Base-by-base conservation (phyloP, 2,329 filamentous ascomycete species). In the Fusarium sororula region DNA sequence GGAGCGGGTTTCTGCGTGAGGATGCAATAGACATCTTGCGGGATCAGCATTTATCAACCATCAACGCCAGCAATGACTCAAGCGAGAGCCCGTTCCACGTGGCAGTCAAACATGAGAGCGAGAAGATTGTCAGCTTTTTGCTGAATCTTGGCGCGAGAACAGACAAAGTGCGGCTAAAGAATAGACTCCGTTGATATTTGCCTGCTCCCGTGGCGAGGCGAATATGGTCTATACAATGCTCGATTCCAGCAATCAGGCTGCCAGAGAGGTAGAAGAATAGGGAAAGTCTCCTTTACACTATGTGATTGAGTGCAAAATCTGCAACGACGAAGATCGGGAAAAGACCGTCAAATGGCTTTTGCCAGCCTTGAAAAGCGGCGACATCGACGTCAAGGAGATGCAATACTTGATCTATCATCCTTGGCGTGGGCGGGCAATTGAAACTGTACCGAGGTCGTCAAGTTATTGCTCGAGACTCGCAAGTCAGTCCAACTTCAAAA, bases 171-270 rank as follows among this genome's bases (percentile, higher is more conserved):
- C 30, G 13, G 13, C 30, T 32, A 32, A 32, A 32, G 30, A 32
- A 32, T 14, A 28, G 20, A 18, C 51, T 41, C 51, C 26, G 6
- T 41, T 55, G 14, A 55, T 55, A 20, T 26, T 9, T 7, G 37
- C 51, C 4, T 55, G 37, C 14, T 42, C 26, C 14, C 18, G 12
- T 18, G 38, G 37, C 7, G 24, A 41, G 30, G 20, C 22, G 10
- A 7, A 28, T 5, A 42, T 42, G 15, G 26, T 55, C 53, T 2
- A 11, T 5, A 9, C 5, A 1, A 26, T 18, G 17, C 42, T 45
- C 5, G 10, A 18, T 8, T 13, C 12, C 2, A 8, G 24, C 3
- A 17, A 4, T 1, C 6, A 41, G n/a, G 26, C 10, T 7, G 14
- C 37, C 13, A 6, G 10, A 22, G 37, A 55, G 1, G 5, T 7